Conservation (phyloP, 2,329 filamentous ascomycete genomes). For the Apiospora hydei region DNA sequence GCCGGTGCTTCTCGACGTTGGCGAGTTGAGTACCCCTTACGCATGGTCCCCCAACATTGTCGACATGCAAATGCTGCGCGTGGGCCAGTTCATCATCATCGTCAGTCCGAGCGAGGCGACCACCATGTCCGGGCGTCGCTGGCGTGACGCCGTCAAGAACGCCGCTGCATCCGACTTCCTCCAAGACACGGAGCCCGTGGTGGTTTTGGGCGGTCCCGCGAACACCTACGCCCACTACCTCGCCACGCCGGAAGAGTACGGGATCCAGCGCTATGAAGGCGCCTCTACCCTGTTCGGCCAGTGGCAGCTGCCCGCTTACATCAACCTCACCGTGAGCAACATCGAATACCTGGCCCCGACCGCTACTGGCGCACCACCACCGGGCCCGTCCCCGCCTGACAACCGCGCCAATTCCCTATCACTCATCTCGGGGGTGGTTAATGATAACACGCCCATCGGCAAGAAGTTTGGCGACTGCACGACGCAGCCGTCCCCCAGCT, state of each 20-base stretch:
- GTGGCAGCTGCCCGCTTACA: constrained; percentile 83
- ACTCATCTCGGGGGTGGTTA: constrained; percentile 82
- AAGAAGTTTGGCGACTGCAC: constrained; percentile 75
- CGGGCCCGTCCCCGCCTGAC: constrained; percentile 75
- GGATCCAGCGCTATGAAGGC: constrained; percentile 91
- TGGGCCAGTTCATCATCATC: constrained; percentile 85
- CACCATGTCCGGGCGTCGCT: constrained; percentile 89
- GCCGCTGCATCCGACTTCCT: constrained; percentile 49
- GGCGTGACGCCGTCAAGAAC: constrained; percentile 74
- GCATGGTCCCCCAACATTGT: constrained; percentile 89
- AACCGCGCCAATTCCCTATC: constrained; percentile 77
- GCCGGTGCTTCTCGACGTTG: constrained; percentile 85
- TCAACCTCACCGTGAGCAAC: constrained; percentile 81
- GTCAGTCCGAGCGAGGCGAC: constrained; percentile 88
- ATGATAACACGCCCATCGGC: constrained; percentile 71
- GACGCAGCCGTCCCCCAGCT: constrained; percentile 59
- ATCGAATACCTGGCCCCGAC: constrained; percentile 69
- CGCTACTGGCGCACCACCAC: constrained; percentile 49
- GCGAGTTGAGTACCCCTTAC: constrained; percentile 77
- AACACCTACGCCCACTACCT: constrained; percentile 91
- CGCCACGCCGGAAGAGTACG: constrained; percentile 80
- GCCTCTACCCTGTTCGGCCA: constrained; percentile 88
- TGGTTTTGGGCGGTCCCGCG: constrained; percentile 84
- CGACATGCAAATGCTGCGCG: constrained; percentile 82
- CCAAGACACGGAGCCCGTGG: constrained; percentile 62